A percentile compares a stretch with the other conserved stretches of the same genome.
Evolutionary conservation across 169 alveolate species (phyloP).

Genomic region (Plasmodium reichenowi): DNA sequence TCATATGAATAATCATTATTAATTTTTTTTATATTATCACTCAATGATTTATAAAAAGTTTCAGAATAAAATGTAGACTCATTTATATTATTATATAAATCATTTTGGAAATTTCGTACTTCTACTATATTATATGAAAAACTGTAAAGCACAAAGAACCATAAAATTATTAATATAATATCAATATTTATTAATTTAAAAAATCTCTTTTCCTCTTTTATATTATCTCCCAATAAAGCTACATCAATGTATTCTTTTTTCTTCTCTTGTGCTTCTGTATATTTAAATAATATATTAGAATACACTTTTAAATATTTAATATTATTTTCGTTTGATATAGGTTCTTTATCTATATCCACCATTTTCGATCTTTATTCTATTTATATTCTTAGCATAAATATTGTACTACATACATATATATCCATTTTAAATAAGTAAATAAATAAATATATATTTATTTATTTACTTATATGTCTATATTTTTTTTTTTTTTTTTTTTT

Average conservation of each 20-base stretch:
- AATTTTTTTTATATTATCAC: conserved; percentile 48
- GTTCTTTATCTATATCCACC: conserved; percentile 1
- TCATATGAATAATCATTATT: conserved; percentile 71
- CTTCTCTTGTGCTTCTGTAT: conserved; percentile 49
- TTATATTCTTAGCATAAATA: background rate
- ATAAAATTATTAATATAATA: conserved; percentile 75
- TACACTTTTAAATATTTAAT: conserved; percentile 39
- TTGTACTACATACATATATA: no score
- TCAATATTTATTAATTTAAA: conserved; percentile 73
- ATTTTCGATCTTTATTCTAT: background rate
- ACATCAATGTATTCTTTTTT: conserved; percentile 34
- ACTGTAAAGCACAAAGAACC: conserved; percentile 76
- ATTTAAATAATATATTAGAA: conserved; percentile 41
- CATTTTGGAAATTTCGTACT: conserved; percentile 56
- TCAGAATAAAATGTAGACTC: conserved; percentile 46
- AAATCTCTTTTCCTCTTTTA: conserved; percentile 78
- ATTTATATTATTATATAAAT: conserved; percentile 28
- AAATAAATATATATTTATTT: no score
- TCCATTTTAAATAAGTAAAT: no score
- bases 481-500: no score
- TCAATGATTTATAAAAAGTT: conserved; percentile 17
- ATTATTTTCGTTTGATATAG: conserved; percentile 17
- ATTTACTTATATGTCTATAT: no score
- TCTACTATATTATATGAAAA: conserved; percentile 64
- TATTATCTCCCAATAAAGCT: conserved; percentile 70